These are phyloP conservation scores for Ophiosphaerella narmari DNA, from an alignment of 2,329 filamentous ascomycete genomes.

Conservation along the genomic window DNA sequence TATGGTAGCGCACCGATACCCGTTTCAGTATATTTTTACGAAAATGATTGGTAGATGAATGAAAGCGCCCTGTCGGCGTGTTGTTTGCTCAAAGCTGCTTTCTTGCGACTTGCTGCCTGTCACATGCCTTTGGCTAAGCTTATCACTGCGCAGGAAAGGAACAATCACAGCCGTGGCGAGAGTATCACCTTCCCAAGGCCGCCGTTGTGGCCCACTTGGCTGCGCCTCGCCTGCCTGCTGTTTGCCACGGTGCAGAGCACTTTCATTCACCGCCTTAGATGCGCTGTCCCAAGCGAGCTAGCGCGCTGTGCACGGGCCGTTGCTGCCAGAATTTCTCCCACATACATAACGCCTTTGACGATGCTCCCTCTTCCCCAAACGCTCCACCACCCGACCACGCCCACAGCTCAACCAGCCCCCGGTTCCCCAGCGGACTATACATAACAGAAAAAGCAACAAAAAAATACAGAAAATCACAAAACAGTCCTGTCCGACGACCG, in stretches of 20 bases:
- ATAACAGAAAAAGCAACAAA: conserved; percentile 47
- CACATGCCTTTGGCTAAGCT: conserved; percentile 1
- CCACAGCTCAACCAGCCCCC: conserved; percentile 31
- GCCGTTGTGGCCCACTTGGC: conserved; percentile 5
- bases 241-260: conserved; percentile 12
- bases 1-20: conserved; percentile 40
- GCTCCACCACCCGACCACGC: conserved; percentile 29
- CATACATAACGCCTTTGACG: conserved; percentile 22
- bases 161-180: no score
- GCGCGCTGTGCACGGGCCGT: conserved; percentile 22
- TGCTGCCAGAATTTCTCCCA: conserved; percentile 30
- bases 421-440: conserved; percentile 39
- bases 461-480: conserved; percentile 47
- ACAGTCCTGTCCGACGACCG: conserved; percentile 38
- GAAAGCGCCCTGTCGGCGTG: conserved; percentile 4
- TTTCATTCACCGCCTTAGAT: conserved; percentile 28
- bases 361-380: conserved; percentile 24
- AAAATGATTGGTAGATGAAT: conserved; percentile 8
- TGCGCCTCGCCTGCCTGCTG: conserved; percentile 3
- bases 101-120: background rate
- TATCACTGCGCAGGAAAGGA: background rate
- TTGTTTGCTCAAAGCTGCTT: background rate
- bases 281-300: conserved; percentile 20
- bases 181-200: background rate
- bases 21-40: conserved; percentile 25